Evolutionary conservation across 2,329 filamentous ascomycete species (phyloP), one percentile per base, ranked within the genome.

Genomic region (Penicillium nordicum): DNA sequence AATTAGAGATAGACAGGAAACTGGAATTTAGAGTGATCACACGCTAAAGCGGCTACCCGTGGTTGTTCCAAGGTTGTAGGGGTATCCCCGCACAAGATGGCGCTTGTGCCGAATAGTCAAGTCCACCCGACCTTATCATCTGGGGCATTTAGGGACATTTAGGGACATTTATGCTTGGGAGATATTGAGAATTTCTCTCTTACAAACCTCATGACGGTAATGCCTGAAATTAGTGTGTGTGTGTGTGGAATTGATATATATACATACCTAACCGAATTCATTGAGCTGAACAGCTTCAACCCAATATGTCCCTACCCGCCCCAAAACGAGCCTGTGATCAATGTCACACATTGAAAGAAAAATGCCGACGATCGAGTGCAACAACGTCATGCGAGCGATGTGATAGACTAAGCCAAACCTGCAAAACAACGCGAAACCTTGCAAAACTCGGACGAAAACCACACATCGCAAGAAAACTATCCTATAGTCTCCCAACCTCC

Each of bases 291-390:
- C 10, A 30, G 2, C n/a, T 21, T n/a, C 11, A 32, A 23, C 4
- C 4, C 8, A 42, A n/a, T 5, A 53, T 53, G 50, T n/a, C 50
- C 8, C 7, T 2, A 0, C 8, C 23, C 1, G 5, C 32, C 2
- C 18, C 14, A 11, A 62, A 57, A 52, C 32, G 56, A 53, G 61
- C 60, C 8, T 63, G 60, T 38, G 58, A 61, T 25, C 53, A 60
- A 46, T 63, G 60, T 16, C 55, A 62, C 30, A 47, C 36, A 1
- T 10, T 62, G 2, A 62, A 63, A 40, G 59, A 63, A 37, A 63
- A 61, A 40, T 62, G 60, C 16, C 58, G 58, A 40, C 53, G 57
- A 9, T 10, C n/a, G 2, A 43, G 18, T 21, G 3, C 18, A 8
- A 36, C 41, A 5, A 14, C 12, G 4, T 18, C 60, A 11, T 62